These are phyloP conservation scores for Apiotrichum montevideense DNA, from an alignment of 1,284 basidiomycete species.

Conservation along the genomic window DNA sequence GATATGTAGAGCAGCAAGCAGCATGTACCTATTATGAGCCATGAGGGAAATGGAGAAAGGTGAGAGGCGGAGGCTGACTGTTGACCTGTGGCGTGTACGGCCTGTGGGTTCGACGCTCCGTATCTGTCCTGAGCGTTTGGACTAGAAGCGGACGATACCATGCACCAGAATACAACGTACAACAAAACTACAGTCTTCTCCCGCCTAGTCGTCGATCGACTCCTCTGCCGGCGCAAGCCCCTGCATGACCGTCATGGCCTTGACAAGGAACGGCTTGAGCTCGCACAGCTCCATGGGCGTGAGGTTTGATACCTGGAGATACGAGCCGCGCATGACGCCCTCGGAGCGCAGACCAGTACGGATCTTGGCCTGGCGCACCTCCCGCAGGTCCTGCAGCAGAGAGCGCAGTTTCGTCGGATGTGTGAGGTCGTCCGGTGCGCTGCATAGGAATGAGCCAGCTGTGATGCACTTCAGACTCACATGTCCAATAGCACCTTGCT, in stretches of 20 bases:
- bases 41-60: no score
- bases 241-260: constrained; percentile 66
- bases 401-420: constrained; percentile 73
- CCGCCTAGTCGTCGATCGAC: constrained; percentile 11
- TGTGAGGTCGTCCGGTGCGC: constrained; percentile 82
- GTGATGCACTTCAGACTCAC: constrained; percentile 52
- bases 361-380: constrained; percentile 89
- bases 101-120: no score
- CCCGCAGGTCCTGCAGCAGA: constrained; percentile 85
- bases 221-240: constrained; percentile 52
- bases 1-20: constrained; percentile 55
- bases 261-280: constrained; percentile 79
- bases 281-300: constrained; percentile 89
- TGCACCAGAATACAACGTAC: background rate
- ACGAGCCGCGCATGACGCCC: constrained; percentile 46
- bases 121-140: no score
- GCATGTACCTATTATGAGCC: constrained; percentile 17
- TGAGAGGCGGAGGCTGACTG: background rate
- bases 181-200: background rate
- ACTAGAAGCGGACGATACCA: no score
- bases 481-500: constrained; percentile 83
- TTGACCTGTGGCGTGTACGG: no score
- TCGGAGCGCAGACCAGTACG: constrained; percentile 77
- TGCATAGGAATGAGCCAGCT: constrained; percentile 38
- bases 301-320: constrained; percentile 72